These are phyloP conservation scores for Pseudodiploospora longispora DNA, from an alignment of 2,329 filamentous ascomycete genomes.

Conservation along the genomic window DNA sequence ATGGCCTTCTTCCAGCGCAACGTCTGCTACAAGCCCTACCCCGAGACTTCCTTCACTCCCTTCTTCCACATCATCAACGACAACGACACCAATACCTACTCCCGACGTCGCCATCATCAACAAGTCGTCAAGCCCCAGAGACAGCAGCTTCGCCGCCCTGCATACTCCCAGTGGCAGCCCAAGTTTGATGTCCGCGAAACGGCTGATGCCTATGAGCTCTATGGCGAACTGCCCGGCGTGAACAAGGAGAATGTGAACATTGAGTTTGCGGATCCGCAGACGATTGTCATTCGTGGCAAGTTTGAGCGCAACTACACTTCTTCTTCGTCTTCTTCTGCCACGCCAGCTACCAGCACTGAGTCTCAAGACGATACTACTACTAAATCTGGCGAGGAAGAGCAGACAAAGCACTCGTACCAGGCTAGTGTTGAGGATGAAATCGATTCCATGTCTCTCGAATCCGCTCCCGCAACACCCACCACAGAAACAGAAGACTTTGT, in stretches of 20 bases:
- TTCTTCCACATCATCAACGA: conserved; percentile 53
- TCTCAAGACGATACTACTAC: conserved; percentile 24
- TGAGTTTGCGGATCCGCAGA: conserved; percentile 66
- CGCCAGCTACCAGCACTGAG: conserved; percentile 16
- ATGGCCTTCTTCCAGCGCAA: conserved; percentile 46
- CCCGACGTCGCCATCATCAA: conserved; percentile 23
- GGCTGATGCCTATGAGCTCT: conserved; percentile 57
- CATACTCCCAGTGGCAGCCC: conserved; percentile 49
- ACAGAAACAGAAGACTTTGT: conserved; percentile 7
- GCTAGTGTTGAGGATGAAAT: conserved; percentile 59
- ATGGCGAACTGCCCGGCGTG: conserved; percentile 68
- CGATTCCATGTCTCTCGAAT: conserved; percentile 19
- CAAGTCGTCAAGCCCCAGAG: conserved; percentile 14
- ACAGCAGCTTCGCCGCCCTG: conserved; percentile 20
- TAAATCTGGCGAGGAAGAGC: conserved; percentile 21
- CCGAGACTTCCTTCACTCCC: conserved; percentile 41
- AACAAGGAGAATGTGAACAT: conserved; percentile 63
- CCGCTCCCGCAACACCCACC: neutral
- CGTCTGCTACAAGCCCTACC: conserved; percentile 35
- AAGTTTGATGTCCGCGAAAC: conserved; percentile 67
- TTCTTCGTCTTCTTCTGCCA: conserved; percentile 35
- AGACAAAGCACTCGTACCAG: conserved; percentile 35
- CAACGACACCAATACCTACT: conserved; percentile 47
- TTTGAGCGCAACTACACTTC: conserved; percentile 50
- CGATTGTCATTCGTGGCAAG: conserved; percentile 58